phyloP scores from a whole-genome alignment of 805 yeast genomes.

The Sugiyamaella chiloensis region DNA sequence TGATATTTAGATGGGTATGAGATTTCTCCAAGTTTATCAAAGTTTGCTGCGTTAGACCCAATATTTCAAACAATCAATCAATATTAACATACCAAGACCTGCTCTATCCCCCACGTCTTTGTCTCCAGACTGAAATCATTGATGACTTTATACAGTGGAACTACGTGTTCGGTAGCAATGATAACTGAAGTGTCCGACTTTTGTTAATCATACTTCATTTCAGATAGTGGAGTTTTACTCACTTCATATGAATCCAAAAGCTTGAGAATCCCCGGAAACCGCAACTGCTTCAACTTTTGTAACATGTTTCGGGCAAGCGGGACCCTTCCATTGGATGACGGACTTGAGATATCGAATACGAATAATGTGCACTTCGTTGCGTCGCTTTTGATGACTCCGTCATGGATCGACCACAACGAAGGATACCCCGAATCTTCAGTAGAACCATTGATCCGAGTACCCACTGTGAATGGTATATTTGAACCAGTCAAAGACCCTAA shows the following conservation, averaged over 20 bases:
- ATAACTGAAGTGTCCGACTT: constrained; percentile 50
- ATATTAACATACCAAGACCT: constrained; percentile 31
- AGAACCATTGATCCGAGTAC: constrained; percentile 22
- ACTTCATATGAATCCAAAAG: constrained; percentile 60
- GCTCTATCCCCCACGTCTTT: constrained; percentile 52
- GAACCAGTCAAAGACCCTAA: constrained; percentile 28
- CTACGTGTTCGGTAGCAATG: constrained; percentile 65
- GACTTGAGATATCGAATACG: constrained; percentile 48
- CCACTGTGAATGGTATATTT: constrained; percentile 30
- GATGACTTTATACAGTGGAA: constrained; percentile 47
- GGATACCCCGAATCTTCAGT: constrained; percentile 31
- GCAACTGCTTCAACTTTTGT: constrained; percentile 51
- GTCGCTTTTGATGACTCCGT: constrained; percentile 53
- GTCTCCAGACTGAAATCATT: constrained; percentile 34
- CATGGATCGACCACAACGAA: constrained; percentile 60
- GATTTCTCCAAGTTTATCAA: constrained; percentile 49
- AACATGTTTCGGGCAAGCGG: constrained; percentile 46
- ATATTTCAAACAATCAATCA: not conserved
- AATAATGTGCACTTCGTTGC: constrained; percentile 58
- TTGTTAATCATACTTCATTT: not conserved
- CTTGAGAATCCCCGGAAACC: constrained; percentile 66
- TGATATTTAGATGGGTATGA: constrained; percentile 63
- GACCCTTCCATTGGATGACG: constrained; percentile 22
- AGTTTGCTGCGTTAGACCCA: constrained; percentile 33
- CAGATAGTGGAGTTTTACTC: not conserved